Base-by-base conservation (phyloP, 768 basidiomycete species). In the Kwoniella dejecticola region DNA sequence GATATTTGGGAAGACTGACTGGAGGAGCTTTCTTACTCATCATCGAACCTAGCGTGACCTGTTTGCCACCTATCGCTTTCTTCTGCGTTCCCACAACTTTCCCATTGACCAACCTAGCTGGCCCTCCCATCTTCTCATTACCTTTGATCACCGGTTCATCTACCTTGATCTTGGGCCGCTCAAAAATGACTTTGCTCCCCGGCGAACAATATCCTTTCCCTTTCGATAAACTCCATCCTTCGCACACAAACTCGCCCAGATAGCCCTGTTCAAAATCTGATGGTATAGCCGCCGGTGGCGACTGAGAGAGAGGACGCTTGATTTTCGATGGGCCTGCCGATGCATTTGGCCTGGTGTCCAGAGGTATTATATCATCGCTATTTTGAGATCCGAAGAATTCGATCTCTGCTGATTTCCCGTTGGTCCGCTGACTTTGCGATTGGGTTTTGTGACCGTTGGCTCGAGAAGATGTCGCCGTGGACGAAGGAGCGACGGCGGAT, bases 221-320 rank as follows among this genome's bases (percentile, higher is more conserved):
- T 47, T 77, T 78, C 21, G 71, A 76, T 30, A 78, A 50, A 40
- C 69, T 70, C 75, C 76, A 76, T 1, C 75, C 77, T 36, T 72
- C 71, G 48, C 77, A 77, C 11, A 75, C 75, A 48, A 74, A 77
- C 47, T 77, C 73, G 1, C 77, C 77, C 40, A 78, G 67, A 49
- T 76, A 77, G 3, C 74, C 73, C 13, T 60, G 46, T 7, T 58
- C 55, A 44, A 75, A 77, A 26, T 52, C 45, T 1, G 30, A 15
- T 3, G 74, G 71, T 19, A 75, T 63, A 3, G 15, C 2, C 2
- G 53, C 31, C n/a, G 62, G 54, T n/a, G 70, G 63, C 23, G 68
- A 33, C 2, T 57, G 19, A 24, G 48, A 24, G 4, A 46, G 21
- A 13, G 10, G 12, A 6, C 56, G 27, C 17, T 54, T 64, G 52